These are phyloP conservation scores for Cenchrus purpureus DNA, from an alignment of 176 grass and related monocot species.

Conservation along the genomic window DNA sequence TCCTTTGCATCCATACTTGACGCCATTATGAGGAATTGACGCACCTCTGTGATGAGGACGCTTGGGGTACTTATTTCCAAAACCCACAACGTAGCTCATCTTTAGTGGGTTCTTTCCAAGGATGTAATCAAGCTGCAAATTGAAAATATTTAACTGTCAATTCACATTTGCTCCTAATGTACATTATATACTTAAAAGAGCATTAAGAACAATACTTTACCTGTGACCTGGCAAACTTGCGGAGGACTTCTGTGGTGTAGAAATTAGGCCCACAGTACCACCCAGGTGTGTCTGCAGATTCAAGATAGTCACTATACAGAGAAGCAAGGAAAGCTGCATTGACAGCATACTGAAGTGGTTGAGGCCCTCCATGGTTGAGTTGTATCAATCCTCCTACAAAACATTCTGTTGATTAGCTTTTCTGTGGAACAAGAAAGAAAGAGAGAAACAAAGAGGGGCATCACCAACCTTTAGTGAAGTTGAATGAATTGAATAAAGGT, in stretches of 20 bases:
- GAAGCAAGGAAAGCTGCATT: slow-evolving; percentile 95
- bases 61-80: slow-evolving; percentile 81
- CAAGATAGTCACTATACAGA: slow-evolving; percentile 80
- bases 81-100: slow-evolving; percentile 86
- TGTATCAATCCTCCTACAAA: slow-evolving; percentile 90
- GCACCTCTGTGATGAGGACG: slow-evolving; percentile 88
- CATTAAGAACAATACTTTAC: slow-evolving; percentile 44
- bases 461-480: slow-evolving; percentile 83
- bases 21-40: slow-evolving; percentile 89
- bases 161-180: slow-evolving; percentile 2
- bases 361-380: slow-evolving; percentile 85
- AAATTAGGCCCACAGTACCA: slow-evolving; percentile 96
- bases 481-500: slow-evolving; percentile 76
- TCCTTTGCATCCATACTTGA: slow-evolving; percentile 94
- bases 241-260: slow-evolving; percentile 83
- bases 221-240: slow-evolving; percentile 84
- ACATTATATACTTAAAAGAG: slow-evolving; percentile 17
- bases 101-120: slow-evolving; percentile 85
- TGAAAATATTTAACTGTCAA: slow-evolving; percentile 39
- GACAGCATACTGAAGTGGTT: slow-evolving; percentile 88
- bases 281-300: slow-evolving; percentile 81
- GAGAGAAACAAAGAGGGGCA: slow-evolving; percentile 4
- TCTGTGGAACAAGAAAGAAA: slow-evolving; percentile 8
- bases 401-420: slow-evolving; percentile 27
- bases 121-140: slow-evolving; percentile 84